Conservation (phyloP, 257 asterid genomes). For the Henckelia pumila region DNA sequence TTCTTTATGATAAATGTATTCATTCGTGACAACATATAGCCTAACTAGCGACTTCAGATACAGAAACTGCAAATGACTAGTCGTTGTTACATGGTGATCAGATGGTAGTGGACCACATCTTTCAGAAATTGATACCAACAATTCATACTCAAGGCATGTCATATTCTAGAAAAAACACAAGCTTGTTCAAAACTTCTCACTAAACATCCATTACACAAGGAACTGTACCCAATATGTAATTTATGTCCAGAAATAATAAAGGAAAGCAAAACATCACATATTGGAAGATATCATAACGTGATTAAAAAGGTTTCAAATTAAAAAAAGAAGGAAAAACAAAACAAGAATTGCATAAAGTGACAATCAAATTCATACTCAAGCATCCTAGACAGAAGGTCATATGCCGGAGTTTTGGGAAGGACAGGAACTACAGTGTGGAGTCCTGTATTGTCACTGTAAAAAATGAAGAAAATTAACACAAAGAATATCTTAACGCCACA, state of each 20-base stretch:
- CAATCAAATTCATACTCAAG: constrained; percentile 71
- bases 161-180: background rate
- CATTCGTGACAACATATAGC: background rate
- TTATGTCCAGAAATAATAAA: background rate
- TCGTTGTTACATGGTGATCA: constrained; percentile 5
- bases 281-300: background rate
- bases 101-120: background rate
- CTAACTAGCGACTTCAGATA: constrained; percentile 22
- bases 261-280: background rate
- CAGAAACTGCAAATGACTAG: constrained; percentile 10
- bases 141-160: background rate
- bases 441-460: constrained; percentile 81
- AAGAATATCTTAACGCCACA: constrained; percentile 5
- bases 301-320: background rate
- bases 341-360: constrained; percentile 24
- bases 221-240: constrained; percentile 8
- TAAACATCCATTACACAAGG: background rate
- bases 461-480: constrained; percentile 19
- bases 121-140: background rate
- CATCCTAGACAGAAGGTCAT: constrained; percentile 93
- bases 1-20: constrained; percentile 1
- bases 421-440: constrained; percentile 82
- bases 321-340: constrained; percentile 4
- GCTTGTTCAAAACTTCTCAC: background rate
- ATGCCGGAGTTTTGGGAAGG: constrained; percentile 83